A percentile compares a stretch with the other conserved stretches of the same genome.
Evolutionary conservation across 176 grass and related monocot species (phyloP).

Genomic region (Dendrocalamus sinicus): DNA sequence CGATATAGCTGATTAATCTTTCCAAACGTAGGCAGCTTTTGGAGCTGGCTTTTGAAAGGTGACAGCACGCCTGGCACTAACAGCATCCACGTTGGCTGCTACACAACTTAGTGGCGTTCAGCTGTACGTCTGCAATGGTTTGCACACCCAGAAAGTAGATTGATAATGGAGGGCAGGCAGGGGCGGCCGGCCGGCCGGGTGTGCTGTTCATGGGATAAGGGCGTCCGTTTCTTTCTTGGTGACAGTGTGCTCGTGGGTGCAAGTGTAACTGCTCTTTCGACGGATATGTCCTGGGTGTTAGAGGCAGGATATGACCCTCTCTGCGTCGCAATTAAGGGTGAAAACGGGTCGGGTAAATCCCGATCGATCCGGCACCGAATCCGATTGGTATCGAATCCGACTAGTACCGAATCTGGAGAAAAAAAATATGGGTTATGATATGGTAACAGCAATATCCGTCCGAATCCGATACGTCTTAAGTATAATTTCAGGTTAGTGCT

Average conservation of each 20-base stretch:
- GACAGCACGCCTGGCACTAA: neutral
- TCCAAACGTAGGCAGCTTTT: constrained; percentile 18
- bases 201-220: neutral
- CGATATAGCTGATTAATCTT: neutral
- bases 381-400: too few species aligned
- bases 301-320: neutral
- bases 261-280: neutral
- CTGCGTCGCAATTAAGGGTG: too few species aligned
- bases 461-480: too few species aligned
- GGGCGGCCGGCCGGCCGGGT: too few species aligned
- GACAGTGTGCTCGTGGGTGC: neutral
- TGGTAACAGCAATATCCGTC: too few species aligned
- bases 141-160: neutral
- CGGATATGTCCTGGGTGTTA: neutral
- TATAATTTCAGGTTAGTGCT: too few species aligned
- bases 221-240: neutral
- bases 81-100: neutral
- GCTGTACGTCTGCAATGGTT: neutral
- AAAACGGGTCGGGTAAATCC: too few species aligned
- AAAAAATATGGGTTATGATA: too few species aligned
- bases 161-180: too few species aligned
- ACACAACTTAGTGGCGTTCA: neutral
- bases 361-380: too few species aligned
- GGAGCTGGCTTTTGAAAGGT: neutral
- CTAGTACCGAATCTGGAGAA: too few species aligned